phyloP scores from a whole-genome alignment of 2,329 filamentous ascomycete species.

The Trichothecium roseum region DNA sequence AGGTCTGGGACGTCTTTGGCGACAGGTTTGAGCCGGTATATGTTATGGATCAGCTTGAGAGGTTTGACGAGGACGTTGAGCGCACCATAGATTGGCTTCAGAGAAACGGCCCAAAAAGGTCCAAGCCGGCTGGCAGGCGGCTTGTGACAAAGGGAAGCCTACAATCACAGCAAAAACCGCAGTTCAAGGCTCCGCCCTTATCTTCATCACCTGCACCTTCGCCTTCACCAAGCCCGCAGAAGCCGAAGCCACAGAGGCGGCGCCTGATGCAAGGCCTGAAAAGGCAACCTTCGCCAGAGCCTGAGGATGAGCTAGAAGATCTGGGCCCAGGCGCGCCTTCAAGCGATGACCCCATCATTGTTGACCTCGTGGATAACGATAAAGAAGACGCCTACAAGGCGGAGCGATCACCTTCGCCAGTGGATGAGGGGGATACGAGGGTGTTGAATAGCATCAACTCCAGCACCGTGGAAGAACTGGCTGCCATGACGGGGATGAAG shows the following conservation, averaged over 20 bases:
- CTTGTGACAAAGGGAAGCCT: slow-evolving; percentile 20
- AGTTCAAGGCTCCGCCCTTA: slow-evolving; percentile 2
- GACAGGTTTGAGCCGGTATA: slow-evolving; percentile 16
- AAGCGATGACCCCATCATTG: slow-evolving; percentile 22
- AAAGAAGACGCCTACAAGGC: slow-evolving; percentile 30
- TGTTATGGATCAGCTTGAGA: slow-evolving; percentile 21
- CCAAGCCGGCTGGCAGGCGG: slow-evolving; percentile 15
- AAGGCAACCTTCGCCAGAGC: slow-evolving; percentile 12
- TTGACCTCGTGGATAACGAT: slow-evolving; percentile 27
- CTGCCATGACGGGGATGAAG: slow-evolving; percentile 70
- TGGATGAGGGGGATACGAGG: slow-evolving; percentile 22
- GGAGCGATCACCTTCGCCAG: slow-evolving; percentile 17
- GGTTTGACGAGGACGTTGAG: slow-evolving; percentile 22
- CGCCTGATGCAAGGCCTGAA: slow-evolving; percentile 26
- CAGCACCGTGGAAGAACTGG: slow-evolving; percentile 63
- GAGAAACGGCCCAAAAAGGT: slow-evolving; percentile 3
- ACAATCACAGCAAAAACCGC: slow-evolving; percentile 8
- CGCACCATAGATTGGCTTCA: slow-evolving; percentile 22
- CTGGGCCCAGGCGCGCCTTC: slow-evolving; percentile 13
- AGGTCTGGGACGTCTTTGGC: slow-evolving; percentile 25
- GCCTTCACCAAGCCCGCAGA: slow-evolving; percentile 16
- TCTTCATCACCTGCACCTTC: slow-evolving; percentile 9
- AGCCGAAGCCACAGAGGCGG: slow-evolving; percentile 18
- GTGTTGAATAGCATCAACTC: slow-evolving; percentile 78
- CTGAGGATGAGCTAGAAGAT: slow-evolving; percentile 8